Conservation (phyloP, 495 filamentous ascomycete species). For the Talaromyces nanjingensis region DNA sequence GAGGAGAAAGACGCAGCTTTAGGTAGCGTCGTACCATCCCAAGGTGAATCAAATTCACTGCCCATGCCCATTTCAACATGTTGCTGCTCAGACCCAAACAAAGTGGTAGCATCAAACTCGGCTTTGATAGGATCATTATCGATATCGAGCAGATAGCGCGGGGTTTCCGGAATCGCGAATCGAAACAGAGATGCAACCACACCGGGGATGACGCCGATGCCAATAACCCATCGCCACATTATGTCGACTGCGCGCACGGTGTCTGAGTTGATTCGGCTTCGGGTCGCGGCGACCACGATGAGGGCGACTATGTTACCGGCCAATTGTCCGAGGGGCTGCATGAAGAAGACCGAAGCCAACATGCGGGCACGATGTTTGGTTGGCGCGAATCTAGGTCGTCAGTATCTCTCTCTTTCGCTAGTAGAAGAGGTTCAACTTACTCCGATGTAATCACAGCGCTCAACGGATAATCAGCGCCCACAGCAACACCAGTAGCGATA, state of each 20-base stretch:
- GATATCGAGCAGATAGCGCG: constrained; percentile 49
- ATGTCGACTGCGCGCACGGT: constrained; percentile 31
- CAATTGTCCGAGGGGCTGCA: constrained; percentile 61
- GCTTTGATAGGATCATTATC: constrained; percentile 40
- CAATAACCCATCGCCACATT: constrained; percentile 56
- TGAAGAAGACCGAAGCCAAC: constrained; percentile 60
- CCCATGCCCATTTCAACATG: not conserved
- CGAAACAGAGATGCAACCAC: constrained; percentile 51
- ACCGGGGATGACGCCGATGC: constrained; percentile 55
- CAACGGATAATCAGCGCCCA: constrained; percentile 51
- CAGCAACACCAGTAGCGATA: constrained; percentile 50
- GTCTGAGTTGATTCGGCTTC: constrained; percentile 23
- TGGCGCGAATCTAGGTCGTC: constrained; percentile 44
- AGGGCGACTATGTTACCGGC: constrained; percentile 47
- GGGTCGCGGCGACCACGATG: constrained; percentile 34
- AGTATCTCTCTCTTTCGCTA: constrained; percentile 1
- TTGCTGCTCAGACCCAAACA: constrained; percentile 22
- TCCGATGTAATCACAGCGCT: constrained; percentile 57
- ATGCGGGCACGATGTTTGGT: constrained; percentile 53
- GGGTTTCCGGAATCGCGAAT: constrained; percentile 55
- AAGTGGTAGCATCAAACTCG: constrained; percentile 38
- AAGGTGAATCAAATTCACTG: not conserved
- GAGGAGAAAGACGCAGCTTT: constrained; percentile 3
- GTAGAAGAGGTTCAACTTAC: constrained; percentile 22
- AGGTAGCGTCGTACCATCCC: constrained; percentile 4